Evolutionary conservation across 495 filamentous ascomycete species (phyloP).

Genomic region (Trichodelitschia bisporula): DNA sequence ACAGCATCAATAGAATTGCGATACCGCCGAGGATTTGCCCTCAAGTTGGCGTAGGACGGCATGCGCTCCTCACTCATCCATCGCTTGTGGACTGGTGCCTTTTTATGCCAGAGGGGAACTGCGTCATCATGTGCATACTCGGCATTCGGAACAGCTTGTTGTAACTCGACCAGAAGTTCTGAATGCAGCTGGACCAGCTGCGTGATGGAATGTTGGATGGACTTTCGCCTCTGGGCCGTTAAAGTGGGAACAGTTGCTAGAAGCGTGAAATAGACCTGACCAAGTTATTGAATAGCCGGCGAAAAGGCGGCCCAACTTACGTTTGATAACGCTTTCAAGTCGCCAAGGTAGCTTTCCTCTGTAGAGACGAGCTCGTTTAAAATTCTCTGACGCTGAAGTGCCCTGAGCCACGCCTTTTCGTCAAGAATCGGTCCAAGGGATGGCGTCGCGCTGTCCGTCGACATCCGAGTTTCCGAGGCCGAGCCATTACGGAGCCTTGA

Average conservation of each 20-base stretch:
- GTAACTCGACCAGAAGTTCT: conserved; percentile 39
- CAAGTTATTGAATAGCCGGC: conserved; percentile 1
- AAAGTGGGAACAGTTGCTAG: conserved; percentile 33
- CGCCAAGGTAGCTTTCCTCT: conserved; percentile 72
- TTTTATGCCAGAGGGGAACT: conserved; percentile 6
- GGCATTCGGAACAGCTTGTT: conserved; percentile 32
- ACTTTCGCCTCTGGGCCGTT: conserved; percentile 26
- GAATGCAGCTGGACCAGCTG: conserved; percentile 51
- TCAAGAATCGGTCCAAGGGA: conserved; percentile 32
- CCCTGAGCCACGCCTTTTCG: conserved; percentile 40
- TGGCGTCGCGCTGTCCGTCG: conserved; percentile 38
- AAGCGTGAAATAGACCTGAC: conserved; percentile 40
- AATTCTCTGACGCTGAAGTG: conserved; percentile 48
- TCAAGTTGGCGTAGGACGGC: conserved; percentile 13
- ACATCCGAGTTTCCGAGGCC: too few species aligned
- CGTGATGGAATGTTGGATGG: conserved; percentile 39
- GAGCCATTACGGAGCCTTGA: conserved; percentile 24
- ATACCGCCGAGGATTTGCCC: conserved; percentile 6
- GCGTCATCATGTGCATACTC: conserved; percentile 25
- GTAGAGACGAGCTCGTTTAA: conserved; percentile 65
- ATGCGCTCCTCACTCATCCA: conserved; percentile 38
- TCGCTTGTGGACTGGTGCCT: conserved; percentile 17
- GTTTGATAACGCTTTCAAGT: conserved; percentile 63
- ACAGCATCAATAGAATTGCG: conserved; percentile 14
- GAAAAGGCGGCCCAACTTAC: conserved; percentile 20